Evolutionary conservation across 2,329 filamentous ascomycete species (phyloP), one percentile per base, ranked within the genome.

Genomic region (Talaromyces marneffei): DNA sequence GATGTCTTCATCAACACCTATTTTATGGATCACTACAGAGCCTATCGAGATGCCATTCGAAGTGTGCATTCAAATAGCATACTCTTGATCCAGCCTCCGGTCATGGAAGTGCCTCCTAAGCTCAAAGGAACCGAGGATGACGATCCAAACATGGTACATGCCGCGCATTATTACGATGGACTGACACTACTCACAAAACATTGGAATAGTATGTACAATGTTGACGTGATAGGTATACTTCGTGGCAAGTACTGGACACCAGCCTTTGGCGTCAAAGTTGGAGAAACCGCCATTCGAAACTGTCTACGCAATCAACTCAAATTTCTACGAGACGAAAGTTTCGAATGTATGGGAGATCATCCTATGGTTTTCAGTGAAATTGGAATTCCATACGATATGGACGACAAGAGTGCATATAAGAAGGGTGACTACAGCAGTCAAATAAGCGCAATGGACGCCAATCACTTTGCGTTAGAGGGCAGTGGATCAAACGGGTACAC

Each of bases 321-420:
- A 5, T 88, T 88, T 0, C 89, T 99, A 57, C 84, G 87, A 55
- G 83, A 95, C 66, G 94, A 99, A 75, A 95, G 93, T 0, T 77
- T 89, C n/a, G 88, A 96, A 60, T 87, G 91, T 62, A 91, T 92
- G 80, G 94, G 94, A 20, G 86, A 89, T 23, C 92, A 95, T 68
- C 94, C 94, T 0, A 91, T 92, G 67, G 77, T 99, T 4, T 86
- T 97, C 74, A 95, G 91, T 0, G 94, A 99, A 72, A 97, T 97
- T 69, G 94, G 94, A 7, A 97, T 99, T 62, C 94, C 94, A 0
- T 99, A 96, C 72, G 94, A 99, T 72, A 97, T 99, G 95, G 93
- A 99, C 70, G 87, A 96, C 66, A 92, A 96, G 75, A 83, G 94
- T 70, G 94, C 94, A 0, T 99, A 99, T 77, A 90, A 91, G 76